Percentiles rank a stretch among this genome's conserved stretches.
Evolutionary conservation across 306 rosid species (phyloP).

Genomic region (Trifolium subterraneum): DNA sequence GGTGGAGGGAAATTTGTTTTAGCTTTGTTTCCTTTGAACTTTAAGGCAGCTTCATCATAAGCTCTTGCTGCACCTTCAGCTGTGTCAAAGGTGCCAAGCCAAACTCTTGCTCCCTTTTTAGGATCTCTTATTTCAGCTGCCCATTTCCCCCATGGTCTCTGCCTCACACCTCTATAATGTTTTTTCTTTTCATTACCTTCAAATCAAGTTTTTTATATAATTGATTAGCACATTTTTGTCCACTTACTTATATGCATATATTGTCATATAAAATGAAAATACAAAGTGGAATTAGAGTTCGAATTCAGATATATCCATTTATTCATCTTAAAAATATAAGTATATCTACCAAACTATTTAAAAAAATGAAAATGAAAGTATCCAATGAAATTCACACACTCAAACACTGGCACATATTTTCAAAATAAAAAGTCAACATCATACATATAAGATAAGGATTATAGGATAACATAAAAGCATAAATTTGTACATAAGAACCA

Average conservation of each 20-base stretch:
- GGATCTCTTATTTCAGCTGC: conserved; percentile 70
- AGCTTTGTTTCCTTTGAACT: conserved; percentile 59
- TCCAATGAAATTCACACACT: background rate
- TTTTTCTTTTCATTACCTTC: conserved; percentile 37
- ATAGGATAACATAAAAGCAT: background rate
- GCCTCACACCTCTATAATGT: conserved; percentile 62
- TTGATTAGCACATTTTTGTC: background rate
- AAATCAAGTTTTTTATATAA: background rate
- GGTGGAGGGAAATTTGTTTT: conserved; percentile 58
- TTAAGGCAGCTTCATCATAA: conserved; percentile 56
- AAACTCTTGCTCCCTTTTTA: conserved; percentile 55
- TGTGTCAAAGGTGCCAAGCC: conserved; percentile 68
- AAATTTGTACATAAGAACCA: background rate
- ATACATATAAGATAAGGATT: background rate
- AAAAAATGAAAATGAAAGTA: background rate
- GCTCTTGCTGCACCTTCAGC: conserved; percentile 64
- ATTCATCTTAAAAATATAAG: no score
- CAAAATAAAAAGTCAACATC: background rate
- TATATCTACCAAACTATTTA: no score
- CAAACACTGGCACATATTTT: background rate
- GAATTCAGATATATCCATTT: no score
- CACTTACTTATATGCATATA: background rate
- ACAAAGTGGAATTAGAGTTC: background rate
- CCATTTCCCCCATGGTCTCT: conserved; percentile 65
- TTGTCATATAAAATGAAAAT: background rate